phyloP scores from a whole-genome alignment of 345 rosid species.

The Lepidium aucheri region DNA sequence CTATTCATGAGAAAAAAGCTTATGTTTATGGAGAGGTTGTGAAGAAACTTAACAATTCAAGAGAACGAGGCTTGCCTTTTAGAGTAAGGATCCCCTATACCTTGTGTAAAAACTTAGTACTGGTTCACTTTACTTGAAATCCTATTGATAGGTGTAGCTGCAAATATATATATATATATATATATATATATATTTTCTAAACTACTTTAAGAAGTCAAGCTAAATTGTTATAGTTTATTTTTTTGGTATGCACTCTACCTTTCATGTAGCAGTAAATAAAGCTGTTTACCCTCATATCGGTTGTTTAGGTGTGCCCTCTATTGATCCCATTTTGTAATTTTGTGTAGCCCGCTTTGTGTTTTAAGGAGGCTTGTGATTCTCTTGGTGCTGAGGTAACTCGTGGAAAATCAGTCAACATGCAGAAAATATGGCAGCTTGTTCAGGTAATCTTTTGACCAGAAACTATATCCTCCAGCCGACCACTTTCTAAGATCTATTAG shows the following conservation, averaged over 20 bases:
- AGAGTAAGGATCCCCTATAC: constrained; percentile 41
- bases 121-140: constrained; percentile 2
- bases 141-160: constrained; percentile 5
- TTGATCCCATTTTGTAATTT: constrained; percentile 13
- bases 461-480: background rate
- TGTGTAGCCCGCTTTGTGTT: constrained; percentile 68
- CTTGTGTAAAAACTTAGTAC: background rate
- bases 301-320: background rate
- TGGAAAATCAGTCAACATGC: constrained; percentile 87
- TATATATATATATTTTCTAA: too few relatives aligned
- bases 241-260: constrained; percentile 3
- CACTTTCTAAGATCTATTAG: constrained; percentile 5
- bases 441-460: constrained; percentile 39
- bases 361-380: constrained; percentile 73
- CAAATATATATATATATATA: background rate
- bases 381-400: constrained; percentile 62
- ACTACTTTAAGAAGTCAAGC: background rate
- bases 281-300: background rate
- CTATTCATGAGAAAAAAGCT: constrained; percentile 67
- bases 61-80: constrained; percentile 71
- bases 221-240: background rate
- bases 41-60: constrained; percentile 67
- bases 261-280: background rate
- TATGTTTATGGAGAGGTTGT: constrained; percentile 75
- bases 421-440: constrained; percentile 97